Percentiles rank a stretch among this genome's conserved stretches.
These are phyloP conservation scores for Xerocomus minutiporus DNA, from an alignment of 1,284 basidiomycete genomes.

Conservation along the genomic window DNA sequence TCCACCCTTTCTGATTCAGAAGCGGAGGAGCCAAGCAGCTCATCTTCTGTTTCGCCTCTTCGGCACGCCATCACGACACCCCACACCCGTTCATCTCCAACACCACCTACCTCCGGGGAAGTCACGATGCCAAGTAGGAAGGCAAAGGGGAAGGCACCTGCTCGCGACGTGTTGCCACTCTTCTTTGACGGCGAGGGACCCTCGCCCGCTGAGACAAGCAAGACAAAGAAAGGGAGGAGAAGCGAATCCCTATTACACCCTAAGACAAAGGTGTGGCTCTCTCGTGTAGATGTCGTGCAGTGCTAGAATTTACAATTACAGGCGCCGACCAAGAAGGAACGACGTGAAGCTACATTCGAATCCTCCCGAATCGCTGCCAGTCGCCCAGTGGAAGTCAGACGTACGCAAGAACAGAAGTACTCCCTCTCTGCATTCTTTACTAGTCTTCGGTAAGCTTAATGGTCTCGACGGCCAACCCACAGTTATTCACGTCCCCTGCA, in stretches of 20 bases:
- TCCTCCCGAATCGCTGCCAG: conserved; percentile 30
- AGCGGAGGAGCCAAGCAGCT: conserved; percentile 17
- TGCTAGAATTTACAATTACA: conserved; percentile 10
- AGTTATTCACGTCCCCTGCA: conserved; percentile 13
- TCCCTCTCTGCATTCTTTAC: conserved; percentile 23
- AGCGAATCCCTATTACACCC: conserved; percentile 8
- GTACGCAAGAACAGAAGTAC: conserved; percentile 25
- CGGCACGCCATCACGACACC: conserved; percentile 31
- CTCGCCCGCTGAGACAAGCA: conserved; percentile 11
- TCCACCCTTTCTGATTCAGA: conserved; percentile 24
- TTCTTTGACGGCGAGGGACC: conserved; percentile 20
- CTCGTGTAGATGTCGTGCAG: neutral
- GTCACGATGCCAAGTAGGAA: conserved; percentile 23
- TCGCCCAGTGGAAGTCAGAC: conserved; percentile 29
- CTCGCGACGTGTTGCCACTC: conserved; percentile 30
- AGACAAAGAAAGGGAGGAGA: conserved; percentile 20
- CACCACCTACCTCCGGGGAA: conserved; percentile 34
- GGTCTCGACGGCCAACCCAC: neutral
- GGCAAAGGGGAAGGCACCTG: conserved; percentile 28
- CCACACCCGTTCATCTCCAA: conserved; percentile 29
- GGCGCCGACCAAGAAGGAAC: conserved; percentile 33
- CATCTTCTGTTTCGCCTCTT: conserved; percentile 27
- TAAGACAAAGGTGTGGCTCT: conserved; percentile 26
- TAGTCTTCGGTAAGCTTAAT: conserved; percentile 18
- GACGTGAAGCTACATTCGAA: conserved; percentile 26